A percentile compares a stretch with the other conserved stretches of the same genome.
Evolutionary conservation across 768 basidiomycete species (phyloP).

Genomic region (Gymnopilus dilepis): DNA sequence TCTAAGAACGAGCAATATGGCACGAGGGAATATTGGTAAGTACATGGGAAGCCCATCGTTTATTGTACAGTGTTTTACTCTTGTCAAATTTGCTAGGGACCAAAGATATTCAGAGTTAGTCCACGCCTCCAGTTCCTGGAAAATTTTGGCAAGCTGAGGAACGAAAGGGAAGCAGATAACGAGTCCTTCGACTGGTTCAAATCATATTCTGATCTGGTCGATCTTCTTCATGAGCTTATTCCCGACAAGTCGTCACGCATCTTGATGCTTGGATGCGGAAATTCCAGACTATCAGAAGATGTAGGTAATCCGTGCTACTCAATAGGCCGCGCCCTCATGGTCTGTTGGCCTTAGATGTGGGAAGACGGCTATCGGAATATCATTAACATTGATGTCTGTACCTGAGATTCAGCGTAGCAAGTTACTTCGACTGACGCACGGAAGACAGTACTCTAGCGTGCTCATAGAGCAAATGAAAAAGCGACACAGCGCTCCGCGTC

Average conservation of each 20-base stretch:
- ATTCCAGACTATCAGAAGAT: constrained; percentile 80
- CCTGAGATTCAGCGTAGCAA: background rate
- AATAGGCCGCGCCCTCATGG: background rate
- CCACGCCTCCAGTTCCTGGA: background rate
- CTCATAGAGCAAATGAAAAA: constrained; percentile 76
- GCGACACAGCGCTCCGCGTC: constrained; percentile 52
- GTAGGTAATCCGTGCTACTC: constrained; percentile 41
- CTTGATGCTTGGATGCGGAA: constrained; percentile 85
- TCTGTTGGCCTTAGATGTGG: constrained; percentile 66
- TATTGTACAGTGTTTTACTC: background rate
- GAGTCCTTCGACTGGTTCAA: constrained; percentile 87
- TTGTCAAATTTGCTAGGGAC: constrained; percentile 52
- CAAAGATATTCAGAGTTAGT: constrained; percentile 69
- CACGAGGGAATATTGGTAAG: constrained; percentile 70
- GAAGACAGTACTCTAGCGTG: constrained; percentile 69
- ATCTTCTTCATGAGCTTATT: constrained; percentile 62
- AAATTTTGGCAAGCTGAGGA: constrained; percentile 10
- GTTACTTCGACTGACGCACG: constrained; percentile 4
- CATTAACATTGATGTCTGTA: constrained; percentile 74
- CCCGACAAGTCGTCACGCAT: constrained; percentile 66
- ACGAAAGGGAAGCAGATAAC: constrained; percentile 59
- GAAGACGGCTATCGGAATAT: constrained; percentile 85
- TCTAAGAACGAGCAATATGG: constrained; percentile 72
- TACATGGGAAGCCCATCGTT: constrained; percentile 24
- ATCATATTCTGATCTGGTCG: constrained; percentile 73